A percentile compares a stretch with the other conserved stretches of the same genome.
phyloP scores from a whole-genome alignment of 2,329 filamentous ascomycete species.

The Myotisia sp. region DNA sequence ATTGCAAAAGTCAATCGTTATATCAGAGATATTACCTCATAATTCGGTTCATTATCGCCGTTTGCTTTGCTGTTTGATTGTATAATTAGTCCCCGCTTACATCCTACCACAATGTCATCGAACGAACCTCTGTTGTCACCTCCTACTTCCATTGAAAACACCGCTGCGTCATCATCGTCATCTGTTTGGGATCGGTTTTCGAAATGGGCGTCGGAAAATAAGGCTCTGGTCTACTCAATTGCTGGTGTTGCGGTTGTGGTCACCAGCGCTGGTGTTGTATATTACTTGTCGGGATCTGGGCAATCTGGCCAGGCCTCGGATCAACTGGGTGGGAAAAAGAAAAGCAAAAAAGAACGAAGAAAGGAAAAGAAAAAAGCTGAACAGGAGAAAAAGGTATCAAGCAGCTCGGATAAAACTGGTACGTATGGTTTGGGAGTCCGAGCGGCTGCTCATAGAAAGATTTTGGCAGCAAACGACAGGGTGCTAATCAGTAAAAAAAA shows the following conservation, averaged over 20 bases:
- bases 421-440: conserved; percentile 14
- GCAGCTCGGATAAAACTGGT: conserved; percentile 20
- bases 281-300: conserved; percentile 55
- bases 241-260: conserved; percentile 87
- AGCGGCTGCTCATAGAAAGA: too few species aligned
- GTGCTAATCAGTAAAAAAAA: conserved; percentile 10
- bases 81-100: too few species aligned
- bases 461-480: conserved; percentile 16
- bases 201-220: conserved; percentile 88
- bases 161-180: conserved; percentile 8
- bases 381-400: conserved; percentile 38
- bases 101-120: conserved; percentile 1
- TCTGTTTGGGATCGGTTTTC: conserved; percentile 72
- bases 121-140: background rate
- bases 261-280: conserved; percentile 79
- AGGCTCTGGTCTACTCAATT: conserved; percentile 88
- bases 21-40: too few species aligned
- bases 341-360: conserved; percentile 80
- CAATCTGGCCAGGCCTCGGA: conserved; percentile 26
- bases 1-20: too few species aligned
- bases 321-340: conserved; percentile 42
- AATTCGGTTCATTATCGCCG: too few species aligned
- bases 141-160: conserved; percentile 5
- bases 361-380: conserved; percentile 62
- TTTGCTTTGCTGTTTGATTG: too few species aligned